phyloP scores from a whole-genome alignment of 257 asterid genomes.

The Nicotiana noctiflora region DNA sequence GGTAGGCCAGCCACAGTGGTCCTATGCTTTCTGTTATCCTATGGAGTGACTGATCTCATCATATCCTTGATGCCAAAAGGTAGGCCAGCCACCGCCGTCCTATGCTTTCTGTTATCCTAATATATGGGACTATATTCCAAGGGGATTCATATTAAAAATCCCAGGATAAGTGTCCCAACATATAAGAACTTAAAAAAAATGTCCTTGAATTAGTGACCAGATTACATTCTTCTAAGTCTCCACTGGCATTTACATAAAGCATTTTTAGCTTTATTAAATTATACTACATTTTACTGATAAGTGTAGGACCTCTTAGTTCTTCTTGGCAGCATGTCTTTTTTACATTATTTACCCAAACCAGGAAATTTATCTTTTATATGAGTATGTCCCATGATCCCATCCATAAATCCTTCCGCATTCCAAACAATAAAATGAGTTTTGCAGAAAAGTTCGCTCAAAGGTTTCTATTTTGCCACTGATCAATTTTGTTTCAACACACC shows the following conservation, averaged over 20 bases:
- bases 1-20: neutral
- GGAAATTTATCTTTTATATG: neutral
- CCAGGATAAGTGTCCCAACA: neutral
- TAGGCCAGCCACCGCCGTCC: neutral
- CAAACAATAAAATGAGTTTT: neutral
- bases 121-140: neutral
- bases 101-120: neutral
- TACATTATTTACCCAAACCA: neutral
- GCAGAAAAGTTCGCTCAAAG: neutral
- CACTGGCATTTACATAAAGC: neutral
- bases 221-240: neutral
- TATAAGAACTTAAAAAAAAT: neutral
- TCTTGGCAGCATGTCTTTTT: neutral
- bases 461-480: neutral
- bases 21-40: neutral
- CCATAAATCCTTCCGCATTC: neutral
- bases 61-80: neutral
- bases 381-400: neutral
- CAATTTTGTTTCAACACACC: neutral
- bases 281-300: neutral
- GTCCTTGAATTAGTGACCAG: neutral
- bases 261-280: neutral
- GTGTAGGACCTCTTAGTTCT: neutral
- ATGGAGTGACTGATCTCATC: neutral
- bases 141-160: neutral